Conservation (phyloP, 164 flowering plant genomes). For the Aristolochia fimbriata region DNA sequence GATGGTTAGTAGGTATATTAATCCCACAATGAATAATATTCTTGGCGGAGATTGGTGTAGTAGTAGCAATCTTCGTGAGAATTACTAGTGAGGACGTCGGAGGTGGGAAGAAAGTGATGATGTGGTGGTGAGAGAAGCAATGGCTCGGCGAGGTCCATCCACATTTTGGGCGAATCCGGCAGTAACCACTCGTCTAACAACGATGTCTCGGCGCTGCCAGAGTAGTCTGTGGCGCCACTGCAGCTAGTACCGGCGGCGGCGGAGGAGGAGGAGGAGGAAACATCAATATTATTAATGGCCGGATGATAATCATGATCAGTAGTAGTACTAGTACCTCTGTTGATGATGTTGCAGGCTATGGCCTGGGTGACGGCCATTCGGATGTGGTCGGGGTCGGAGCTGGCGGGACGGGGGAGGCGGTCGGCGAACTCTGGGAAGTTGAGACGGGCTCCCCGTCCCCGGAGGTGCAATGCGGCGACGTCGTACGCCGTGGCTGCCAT, state of each 20-base stretch:
- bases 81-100: no score
- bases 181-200: no score
- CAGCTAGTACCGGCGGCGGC: no score
- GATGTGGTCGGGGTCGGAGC: constrained; percentile 25
- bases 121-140: constrained; percentile 10
- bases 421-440: constrained; percentile 38
- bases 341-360: constrained; percentile 6
- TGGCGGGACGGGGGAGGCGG: constrained; percentile 26
- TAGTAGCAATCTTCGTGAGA: no score
- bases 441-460: constrained; percentile 28
- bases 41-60: no score
- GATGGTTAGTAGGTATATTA: no score
- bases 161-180: constrained; percentile 54
- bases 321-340: constrained; percentile 1
- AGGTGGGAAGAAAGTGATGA: no score
- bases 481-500: constrained; percentile 57
- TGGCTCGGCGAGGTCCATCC: constrained; percentile 31
- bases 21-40: no score
- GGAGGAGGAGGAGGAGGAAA: constrained; percentile 40
- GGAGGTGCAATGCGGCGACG: constrained; percentile 33
- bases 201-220: no score
- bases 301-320: constrained; percentile 10
- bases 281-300: constrained; percentile 22
- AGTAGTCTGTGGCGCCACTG: no score
- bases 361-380: constrained; percentile 31